These are phyloP conservation scores for Clarkia xantiana DNA, from an alignment of 345 rosid species.

Conservation along the genomic window DNA sequence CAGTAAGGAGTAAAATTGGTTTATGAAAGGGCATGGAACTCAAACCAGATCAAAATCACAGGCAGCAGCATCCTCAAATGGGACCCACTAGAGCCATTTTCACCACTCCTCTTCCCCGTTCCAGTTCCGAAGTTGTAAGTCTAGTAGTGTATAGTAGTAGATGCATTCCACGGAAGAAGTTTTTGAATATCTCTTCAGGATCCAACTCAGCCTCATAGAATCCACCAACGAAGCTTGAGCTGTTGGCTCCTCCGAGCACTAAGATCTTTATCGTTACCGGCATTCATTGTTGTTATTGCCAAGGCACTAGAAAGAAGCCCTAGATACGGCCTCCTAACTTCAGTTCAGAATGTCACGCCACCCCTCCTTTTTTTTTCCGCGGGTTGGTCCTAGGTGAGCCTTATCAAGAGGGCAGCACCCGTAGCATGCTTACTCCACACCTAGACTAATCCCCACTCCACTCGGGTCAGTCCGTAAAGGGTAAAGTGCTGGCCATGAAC, in stretches of 20 bases:
- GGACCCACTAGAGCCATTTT: conserved; percentile 41
- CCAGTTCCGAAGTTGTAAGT: conserved; percentile 57
- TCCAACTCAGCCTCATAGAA: conserved; percentile 62
- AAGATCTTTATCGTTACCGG: conserved; percentile 50
- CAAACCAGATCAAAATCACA: conserved; percentile 51
- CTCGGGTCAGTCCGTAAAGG: no score
- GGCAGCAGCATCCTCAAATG: conserved; percentile 53
- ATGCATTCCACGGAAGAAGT: conserved; percentile 79
- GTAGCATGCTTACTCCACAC: no score
- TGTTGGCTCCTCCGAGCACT: conserved; percentile 58
- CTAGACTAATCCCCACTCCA: no score
- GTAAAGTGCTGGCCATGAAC: no score
- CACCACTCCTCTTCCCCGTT: conserved; percentile 33
- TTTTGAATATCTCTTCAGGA: conserved; percentile 81
- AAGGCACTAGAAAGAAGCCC: conserved; percentile 84
- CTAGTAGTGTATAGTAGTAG: conserved; percentile 48
- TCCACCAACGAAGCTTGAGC: conserved; percentile 30
- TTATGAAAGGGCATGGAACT: conserved; percentile 61
- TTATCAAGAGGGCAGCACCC: no score
- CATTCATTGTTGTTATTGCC: conserved; percentile 56
- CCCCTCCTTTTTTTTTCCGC: no score
- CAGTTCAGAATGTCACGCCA: no score
- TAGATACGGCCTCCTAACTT: conserved; percentile 62
- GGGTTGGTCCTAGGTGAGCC: no score
- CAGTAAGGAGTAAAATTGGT: conserved; percentile 47